Conservation (phyloP, 2,329 filamentous ascomycete genomes). For the Alternaria burnsii region DNA sequence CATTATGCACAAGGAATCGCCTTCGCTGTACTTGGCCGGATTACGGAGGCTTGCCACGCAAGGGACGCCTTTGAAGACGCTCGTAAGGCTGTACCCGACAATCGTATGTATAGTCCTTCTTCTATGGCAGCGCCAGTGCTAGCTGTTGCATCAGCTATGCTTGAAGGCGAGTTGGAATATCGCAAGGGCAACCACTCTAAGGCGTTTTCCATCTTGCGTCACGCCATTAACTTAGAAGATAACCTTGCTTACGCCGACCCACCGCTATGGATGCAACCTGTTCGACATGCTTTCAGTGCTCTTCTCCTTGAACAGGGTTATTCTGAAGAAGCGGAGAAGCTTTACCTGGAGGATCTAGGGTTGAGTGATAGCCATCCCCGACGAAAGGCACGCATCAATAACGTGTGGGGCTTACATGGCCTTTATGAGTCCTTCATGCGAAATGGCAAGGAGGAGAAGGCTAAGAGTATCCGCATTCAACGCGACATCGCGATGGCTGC, state of each 20-base stretch:
- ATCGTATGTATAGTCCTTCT: background rate
- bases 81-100: background rate
- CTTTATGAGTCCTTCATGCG: slow-evolving; percentile 4
- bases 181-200: background rate
- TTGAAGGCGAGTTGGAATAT: slow-evolving; percentile 9
- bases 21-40: slow-evolving; percentile 1
- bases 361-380: slow-evolving; percentile 2
- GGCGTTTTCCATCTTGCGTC: background rate
- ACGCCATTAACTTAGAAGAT: slow-evolving; percentile 7
- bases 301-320: slow-evolving; percentile 9
- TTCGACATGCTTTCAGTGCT: slow-evolving; percentile 12
- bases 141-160: slow-evolving; percentile 8
- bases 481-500: background rate
- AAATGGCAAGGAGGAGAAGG: background rate
- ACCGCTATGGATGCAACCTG: slow-evolving; percentile 11
- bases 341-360: slow-evolving; percentile 6
- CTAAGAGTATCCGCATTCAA: background rate
- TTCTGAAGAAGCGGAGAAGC: background rate
- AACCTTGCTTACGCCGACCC: background rate
- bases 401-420: slow-evolving; percentile 9
- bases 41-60: background rate
- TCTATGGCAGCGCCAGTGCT: background rate
- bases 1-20: slow-evolving; percentile 8
- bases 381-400: slow-evolving; percentile 8
- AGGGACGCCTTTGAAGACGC: background rate